These are phyloP conservation scores for Dactylellina sp. DNA, from an alignment of 2,329 filamentous ascomycete species.

Conservation along the genomic window DNA sequence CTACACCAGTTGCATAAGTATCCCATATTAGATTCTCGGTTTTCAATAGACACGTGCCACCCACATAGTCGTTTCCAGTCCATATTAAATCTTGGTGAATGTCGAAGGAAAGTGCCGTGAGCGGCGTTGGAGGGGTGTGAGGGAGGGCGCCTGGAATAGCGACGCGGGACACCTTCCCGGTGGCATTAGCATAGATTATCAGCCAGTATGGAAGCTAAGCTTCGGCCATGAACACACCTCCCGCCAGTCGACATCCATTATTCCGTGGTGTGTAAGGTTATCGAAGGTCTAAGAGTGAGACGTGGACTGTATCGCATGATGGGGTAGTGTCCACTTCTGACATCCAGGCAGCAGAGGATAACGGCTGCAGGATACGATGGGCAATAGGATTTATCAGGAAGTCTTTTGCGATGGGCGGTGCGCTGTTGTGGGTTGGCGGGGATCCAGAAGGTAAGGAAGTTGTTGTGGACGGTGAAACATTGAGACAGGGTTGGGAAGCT, in stretches of 20 bases:
- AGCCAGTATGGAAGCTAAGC: slow-evolving; percentile 11
- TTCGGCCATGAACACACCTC: slow-evolving; percentile 68
- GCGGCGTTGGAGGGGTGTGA: slow-evolving; percentile 76
- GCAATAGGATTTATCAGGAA: not conserved
- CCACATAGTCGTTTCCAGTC: slow-evolving; percentile 89
- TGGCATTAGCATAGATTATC: slow-evolving; percentile 31
- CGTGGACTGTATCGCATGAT: slow-evolving; percentile 40
- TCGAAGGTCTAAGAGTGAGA: slow-evolving; percentile 31
- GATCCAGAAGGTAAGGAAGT: too few relatives aligned
- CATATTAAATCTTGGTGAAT: slow-evolving; percentile 89
- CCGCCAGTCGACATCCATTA: slow-evolving; percentile 77
- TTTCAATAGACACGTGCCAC: slow-evolving; percentile 9
- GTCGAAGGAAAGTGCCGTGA: slow-evolving; percentile 88
- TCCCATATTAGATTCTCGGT: not conserved
- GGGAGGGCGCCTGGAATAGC: slow-evolving; percentile 80
- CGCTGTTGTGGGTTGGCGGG: not conserved
- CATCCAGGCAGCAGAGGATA: slow-evolving; percentile 23
- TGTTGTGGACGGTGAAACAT: too few relatives aligned
- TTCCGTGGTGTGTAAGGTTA: slow-evolving; percentile 58
- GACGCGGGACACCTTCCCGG: slow-evolving; percentile 79
- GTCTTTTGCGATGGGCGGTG: not conserved
- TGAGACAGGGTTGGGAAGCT: too few relatives aligned
- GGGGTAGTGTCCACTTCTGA: slow-evolving; percentile 30
- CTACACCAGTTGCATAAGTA: slow-evolving; percentile 66
- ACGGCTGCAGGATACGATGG: not conserved